Base-by-base conservation (phyloP, 2,329 filamentous ascomycete species). In the Beauveria australis region DNA sequence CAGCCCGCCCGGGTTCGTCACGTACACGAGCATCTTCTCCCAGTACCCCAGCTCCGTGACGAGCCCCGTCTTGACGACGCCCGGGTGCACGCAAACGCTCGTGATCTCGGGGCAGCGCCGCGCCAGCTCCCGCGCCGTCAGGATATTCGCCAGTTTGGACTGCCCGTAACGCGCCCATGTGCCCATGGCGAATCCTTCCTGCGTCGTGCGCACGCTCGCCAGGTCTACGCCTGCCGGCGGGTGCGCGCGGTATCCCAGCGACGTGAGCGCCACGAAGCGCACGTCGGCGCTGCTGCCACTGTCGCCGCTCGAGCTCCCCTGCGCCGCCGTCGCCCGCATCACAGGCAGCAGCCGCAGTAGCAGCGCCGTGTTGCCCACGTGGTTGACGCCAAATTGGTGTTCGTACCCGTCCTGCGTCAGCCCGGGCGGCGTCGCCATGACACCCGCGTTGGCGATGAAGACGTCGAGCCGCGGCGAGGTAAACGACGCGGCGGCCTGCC, bases 71-170 rank as follows among this genome's bases (percentile, higher is more conserved):
- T 63, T 60, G 2, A 74, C 69, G 6, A 75, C 67, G 2, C 81
- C 81, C 0, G 81, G 81, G 59, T 83, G 81, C 1, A 83, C 65
- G 0, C 77, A 74, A 10, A 82, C 72, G 24, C 74, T 73, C 24
- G 71, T 73, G 1, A 80, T 70, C 19, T 72, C 64, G 0, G 77
- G 77, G 59, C 77, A 72, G 1, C 75, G 74, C 7, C 75, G 72
- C 3, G 76, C 76, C 5, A 82, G 64, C 63, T 80, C 76, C 0
- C 72, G 66, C 3, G 78, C 77, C 52, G 77, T 77, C 5, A 80
- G 67, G 30, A 81, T 74, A 57, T 79, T 80, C 2, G 78, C 79
- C 0, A 78, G 73, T 66, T 82, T 83, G 62, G 76, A 78, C n/a
- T 78, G 75, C 9, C 73, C 77, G 64, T 83, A 84, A 1, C 78